phyloP scores from a whole-genome alignment of 2,329 filamentous ascomycete species.

The Colletotrichum siamense region DNA sequence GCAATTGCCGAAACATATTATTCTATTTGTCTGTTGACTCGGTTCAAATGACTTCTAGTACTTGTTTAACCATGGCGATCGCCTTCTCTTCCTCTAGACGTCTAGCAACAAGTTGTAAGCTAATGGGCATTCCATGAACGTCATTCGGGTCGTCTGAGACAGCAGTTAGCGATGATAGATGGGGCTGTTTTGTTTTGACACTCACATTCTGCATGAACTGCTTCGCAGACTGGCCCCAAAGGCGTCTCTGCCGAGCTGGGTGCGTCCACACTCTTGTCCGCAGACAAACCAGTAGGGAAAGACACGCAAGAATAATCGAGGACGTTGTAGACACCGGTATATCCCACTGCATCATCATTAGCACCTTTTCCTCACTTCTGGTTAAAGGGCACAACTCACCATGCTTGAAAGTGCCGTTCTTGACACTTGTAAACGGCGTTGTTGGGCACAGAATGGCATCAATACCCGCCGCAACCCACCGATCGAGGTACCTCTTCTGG shows the following conservation, averaged over 20 bases:
- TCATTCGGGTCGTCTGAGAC: conserved; percentile 39
- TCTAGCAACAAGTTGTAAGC: conserved; percentile 48
- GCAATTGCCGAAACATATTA: neutral
- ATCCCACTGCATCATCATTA: conserved; percentile 42
- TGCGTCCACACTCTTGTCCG: conserved; percentile 44
- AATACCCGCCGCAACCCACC: conserved; percentile 52
- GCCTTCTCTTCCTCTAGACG: conserved; percentile 47
- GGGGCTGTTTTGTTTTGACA: neutral
- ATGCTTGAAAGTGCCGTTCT: conserved; percentile 49
- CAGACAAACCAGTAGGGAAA: conserved; percentile 47
- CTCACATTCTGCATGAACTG: conserved; percentile 49
- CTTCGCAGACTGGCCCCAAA: conserved; percentile 40
- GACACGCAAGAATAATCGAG: conserved; percentile 54
- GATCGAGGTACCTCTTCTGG: conserved; percentile 51
- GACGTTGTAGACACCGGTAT: conserved; percentile 56
- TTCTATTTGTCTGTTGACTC: neutral
- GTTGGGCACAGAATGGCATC: conserved; percentile 69
- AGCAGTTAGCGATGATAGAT: neutral
- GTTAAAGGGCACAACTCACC: conserved; percentile 31
- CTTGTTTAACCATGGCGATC: conserved; percentile 34
- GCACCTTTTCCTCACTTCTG: neutral
- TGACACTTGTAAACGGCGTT: conserved; percentile 47
- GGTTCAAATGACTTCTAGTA: conserved; percentile 1
- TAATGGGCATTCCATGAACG: conserved; percentile 49
- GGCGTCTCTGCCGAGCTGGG: conserved; percentile 33